Evolutionary conservation across 1,284 basidiomycete genomes (phyloP).

Genomic region (Veloporphyrellus conicus): DNA sequence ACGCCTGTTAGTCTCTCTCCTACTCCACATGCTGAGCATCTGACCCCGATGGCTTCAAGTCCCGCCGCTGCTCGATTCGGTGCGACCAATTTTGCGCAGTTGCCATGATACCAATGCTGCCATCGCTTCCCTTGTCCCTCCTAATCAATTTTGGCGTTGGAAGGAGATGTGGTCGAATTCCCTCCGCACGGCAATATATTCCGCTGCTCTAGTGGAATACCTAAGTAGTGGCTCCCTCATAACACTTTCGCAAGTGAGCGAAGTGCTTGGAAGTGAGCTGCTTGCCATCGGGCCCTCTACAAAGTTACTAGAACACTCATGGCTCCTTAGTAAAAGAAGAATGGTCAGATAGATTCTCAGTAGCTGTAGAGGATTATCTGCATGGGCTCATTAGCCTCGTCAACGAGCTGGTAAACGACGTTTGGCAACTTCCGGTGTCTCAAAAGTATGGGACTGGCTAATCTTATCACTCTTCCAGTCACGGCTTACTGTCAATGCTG

Average conservation of each 20-base stretch:
- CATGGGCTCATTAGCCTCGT: conserved; percentile 76
- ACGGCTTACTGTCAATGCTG: conserved; percentile 75
- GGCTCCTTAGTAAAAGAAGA: conserved; percentile 55
- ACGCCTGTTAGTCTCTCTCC: conserved; percentile 45
- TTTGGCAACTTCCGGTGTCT: background rate
- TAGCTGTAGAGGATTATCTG: conserved; percentile 81
- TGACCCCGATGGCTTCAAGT: conserved; percentile 40
- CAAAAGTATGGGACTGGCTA: background rate
- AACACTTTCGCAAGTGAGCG: conserved; percentile 49
- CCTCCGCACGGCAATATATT: conserved; percentile 60
- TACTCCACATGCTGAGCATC: conserved; percentile 6
- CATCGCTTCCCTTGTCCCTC: conserved; percentile 56
- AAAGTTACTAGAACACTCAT: conserved; percentile 6
- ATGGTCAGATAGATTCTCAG: conserved; percentile 62
- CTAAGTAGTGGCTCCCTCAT: conserved; percentile 58
- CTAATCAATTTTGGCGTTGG: conserved; percentile 78
- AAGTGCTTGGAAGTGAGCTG: conserved; percentile 62
- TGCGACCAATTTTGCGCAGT: conserved; percentile 51
- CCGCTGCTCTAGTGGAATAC: conserved; percentile 63
- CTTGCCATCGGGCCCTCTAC: conserved; percentile 1
- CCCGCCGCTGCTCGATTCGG: conserved; percentile 52
- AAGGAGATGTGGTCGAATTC: conserved; percentile 74
- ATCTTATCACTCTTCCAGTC: conserved; percentile 52
- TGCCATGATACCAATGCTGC: conserved; percentile 51
- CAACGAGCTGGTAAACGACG: conserved; percentile 67